Base-by-base conservation (phyloP, 257 asterid species). In the Marsdenia floribunda region DNA sequence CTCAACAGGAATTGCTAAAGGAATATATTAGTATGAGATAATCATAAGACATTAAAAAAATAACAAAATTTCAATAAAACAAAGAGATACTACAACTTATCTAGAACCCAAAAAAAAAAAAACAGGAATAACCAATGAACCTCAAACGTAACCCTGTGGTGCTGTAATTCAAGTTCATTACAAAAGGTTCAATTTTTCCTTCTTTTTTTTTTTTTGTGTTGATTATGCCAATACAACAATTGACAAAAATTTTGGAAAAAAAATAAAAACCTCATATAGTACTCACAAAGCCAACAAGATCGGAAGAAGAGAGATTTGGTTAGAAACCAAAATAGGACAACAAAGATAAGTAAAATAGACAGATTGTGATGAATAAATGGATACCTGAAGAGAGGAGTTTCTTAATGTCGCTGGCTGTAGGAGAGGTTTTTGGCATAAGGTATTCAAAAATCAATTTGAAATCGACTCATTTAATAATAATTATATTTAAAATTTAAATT, bases 321-420 rank as follows among this genome's bases (percentile, higher is more conserved):
- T 38, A 15, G 8, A 38, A 58, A 16, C 9, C 10, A 22, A 40
- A 68, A 18, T 9, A 37, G 21, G 15, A 38, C 2, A 52, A 49
- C 64, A 53, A 12, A 10, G 5, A 8, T 0, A 12, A 35, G n/a
- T 40, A 42, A 24, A 11, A 19, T 0, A 18, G 2, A 0, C 8
- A 40, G 4, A 58, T 3, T 66, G 61, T 3, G 4, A 26, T 13
- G 42, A 29, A 54, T n/a, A 5, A 29, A 54, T 12, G 3, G 5
- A 29, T 77, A 85, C 89, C 89, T 42, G 86, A 71, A 54, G 72
- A 76, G 49, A 87, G 87, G 72, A 87, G 82, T 15, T 42, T 54
- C 73, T 85, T 87, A 83, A 87, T 80, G 73, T 87, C 86, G 22
- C 74, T 60, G 49, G 87, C 85, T 4, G 84, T 29, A 21, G 91